A percentile compares a stretch with the other conserved stretches of the same genome.
phyloP scores from a whole-genome alignment of 2,329 filamentous ascomycete species.

The Pestalotiopsis sp. region DNA sequence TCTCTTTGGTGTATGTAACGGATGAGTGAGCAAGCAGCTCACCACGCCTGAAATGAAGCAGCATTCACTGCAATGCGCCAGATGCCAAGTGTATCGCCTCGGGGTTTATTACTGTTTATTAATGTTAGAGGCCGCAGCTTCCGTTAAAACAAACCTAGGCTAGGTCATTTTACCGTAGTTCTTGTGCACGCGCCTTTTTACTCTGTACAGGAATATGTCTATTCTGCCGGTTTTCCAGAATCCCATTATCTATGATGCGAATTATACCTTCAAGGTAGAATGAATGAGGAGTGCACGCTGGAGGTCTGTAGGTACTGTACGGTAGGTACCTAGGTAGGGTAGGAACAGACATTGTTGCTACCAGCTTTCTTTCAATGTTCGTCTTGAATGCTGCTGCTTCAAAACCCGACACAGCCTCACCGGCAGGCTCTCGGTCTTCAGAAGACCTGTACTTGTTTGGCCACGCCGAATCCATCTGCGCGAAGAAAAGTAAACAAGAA shows the following conservation, averaged over 20 bases:
- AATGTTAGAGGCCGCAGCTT: background rate
- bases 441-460: background rate
- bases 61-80: background rate
- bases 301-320: too few relatives aligned
- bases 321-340: background rate
- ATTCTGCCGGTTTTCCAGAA: constrained; percentile 3
- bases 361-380: background rate
- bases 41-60: background rate
- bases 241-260: background rate
- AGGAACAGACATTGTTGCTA: background rate
- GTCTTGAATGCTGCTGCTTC: background rate
- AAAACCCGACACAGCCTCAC: background rate
- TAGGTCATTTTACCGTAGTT: constrained; percentile 5
- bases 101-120: background rate
- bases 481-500: background rate
- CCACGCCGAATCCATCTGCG: background rate
- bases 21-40: background rate
- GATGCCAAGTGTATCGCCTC: background rate
- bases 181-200: constrained; percentile 1
- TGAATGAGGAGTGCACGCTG: background rate
- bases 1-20: too few relatives aligned
- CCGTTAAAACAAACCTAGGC: background rate
- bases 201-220: background rate
- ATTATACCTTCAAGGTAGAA: background rate
- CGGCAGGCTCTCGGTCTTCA: background rate